A percentile compares a stretch with the other conserved stretches of the same genome.
These are phyloP conservation scores for Circinella umbellata DNA, from an alignment of 371 early-diverging fungal genomes.

Conservation along the genomic window DNA sequence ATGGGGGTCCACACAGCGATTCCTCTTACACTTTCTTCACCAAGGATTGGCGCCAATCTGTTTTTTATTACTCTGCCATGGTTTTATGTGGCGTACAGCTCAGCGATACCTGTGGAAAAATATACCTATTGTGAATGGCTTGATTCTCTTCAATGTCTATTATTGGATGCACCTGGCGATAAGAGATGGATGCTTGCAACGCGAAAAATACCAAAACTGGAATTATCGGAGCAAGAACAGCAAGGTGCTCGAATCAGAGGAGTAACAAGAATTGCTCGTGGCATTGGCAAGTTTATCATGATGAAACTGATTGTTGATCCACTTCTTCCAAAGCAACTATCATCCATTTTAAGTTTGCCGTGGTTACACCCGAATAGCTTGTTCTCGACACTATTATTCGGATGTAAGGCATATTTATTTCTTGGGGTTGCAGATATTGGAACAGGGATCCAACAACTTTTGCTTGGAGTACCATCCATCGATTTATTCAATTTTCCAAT, in stretches of 20 bases:
- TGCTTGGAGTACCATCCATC: conserved; percentile 28
- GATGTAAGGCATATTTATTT: conserved; percentile 35
- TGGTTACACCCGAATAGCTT: conserved; percentile 28
- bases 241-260: not conserved
- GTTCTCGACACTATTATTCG: conserved; percentile 28
- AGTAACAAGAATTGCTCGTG: conserved; percentile 10
- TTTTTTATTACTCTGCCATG: conserved; percentile 36
- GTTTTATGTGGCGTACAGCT: conserved; percentile 38
- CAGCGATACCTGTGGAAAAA: conserved; percentile 24
- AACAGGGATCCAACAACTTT: conserved; percentile 28
- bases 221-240: not conserved
- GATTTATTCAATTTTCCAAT: conserved; percentile 36
- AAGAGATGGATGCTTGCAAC: not conserved
- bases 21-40: not conserved
- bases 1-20: not conserved
- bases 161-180: conserved; percentile 19
- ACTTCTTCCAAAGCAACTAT: conserved; percentile 19
- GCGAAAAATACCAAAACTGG: not conserved
- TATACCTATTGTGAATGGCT: conserved; percentile 25
- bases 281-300: conserved; percentile 24
- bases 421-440: conserved; percentile 33
- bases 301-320: conserved; percentile 23
- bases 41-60: conserved; percentile 6
- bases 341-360: conserved; percentile 20
- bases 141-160: conserved; percentile 20